Base-by-base conservation (phyloP, 768 basidiomycete genomes). In the Chlorophyllum brunneum region DNA sequence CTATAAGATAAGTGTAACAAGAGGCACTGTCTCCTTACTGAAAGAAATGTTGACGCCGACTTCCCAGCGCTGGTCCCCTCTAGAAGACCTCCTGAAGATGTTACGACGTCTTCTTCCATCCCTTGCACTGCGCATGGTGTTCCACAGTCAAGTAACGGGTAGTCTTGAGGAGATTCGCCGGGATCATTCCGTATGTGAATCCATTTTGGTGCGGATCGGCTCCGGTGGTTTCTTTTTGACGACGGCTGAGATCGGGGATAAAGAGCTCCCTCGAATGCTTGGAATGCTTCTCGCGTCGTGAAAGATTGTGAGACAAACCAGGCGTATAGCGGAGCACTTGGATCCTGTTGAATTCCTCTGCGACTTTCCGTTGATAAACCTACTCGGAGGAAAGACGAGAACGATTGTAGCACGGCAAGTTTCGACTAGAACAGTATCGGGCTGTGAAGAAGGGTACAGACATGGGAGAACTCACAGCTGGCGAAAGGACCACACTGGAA, bases 281-380 rank as follows among this genome's bases (percentile, higher is more conserved):
- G 57, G 61, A 80, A 88, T 5, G 82, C 78, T 16, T 74, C 69
- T 23, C 54, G 56, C 8, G 72, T 77, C 7, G 67, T 48, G 63
- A 93, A 93, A 15, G 80, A 81, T 6, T 80, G 67, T 7, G 74
- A 65, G 40, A 92, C 67, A 65, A 82, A 91, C 85, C 86, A 87
- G 1, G 81, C 75, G 43, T 78, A 70, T 16, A 78, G 64, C 10
- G 51, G 24, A 33, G 16, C 15, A 13, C 39, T 16, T 8, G 37
- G 33, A 39, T 37, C 27, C 22, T 22, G 36, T 1, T 2, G 33
- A 8, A 22, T 31, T 11, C 20, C 24, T 18, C 20, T 38, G 11
- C 18, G 31, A 10, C 16, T 23, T 18, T 30, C 15, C 13, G 11
- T 33, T 2, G 44, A 38, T 22, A 53, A 39, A 15, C 37, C 51